A percentile compares a stretch with the other conserved stretches of the same genome.
Conservation (phyloP, 2,329 filamentous ascomycete species). For the Decorospora gaudefroyi region DNA sequence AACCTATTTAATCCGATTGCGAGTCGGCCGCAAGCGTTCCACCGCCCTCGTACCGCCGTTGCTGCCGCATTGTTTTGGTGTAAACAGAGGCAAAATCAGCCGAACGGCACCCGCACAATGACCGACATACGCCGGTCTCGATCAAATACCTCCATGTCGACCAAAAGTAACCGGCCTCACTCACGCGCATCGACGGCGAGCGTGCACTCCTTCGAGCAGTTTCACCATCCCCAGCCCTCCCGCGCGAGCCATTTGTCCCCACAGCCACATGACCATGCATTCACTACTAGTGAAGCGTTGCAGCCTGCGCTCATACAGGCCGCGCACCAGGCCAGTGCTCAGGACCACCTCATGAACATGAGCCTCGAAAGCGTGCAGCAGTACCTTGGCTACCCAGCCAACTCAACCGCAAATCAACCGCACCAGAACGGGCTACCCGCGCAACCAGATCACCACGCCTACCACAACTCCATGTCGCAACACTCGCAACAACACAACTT, state of each 20-base stretch:
- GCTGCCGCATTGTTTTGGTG: constrained; percentile 40
- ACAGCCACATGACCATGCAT: constrained; percentile 37
- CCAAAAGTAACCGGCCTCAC: constrained; percentile 51
- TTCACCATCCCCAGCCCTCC: constrained; percentile 30
- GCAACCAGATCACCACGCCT: constrained; percentile 37
- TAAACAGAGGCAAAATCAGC: constrained; percentile 36
- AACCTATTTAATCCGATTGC: background rate
- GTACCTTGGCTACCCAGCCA: constrained; percentile 36
- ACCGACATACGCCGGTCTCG: constrained; percentile 51
- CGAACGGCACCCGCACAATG: constrained; percentile 36
- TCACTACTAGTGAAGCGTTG: constrained; percentile 35
- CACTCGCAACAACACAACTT: constrained; percentile 34
- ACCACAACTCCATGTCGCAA: constrained; percentile 35
- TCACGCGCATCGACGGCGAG: constrained; percentile 57
- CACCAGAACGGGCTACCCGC: constrained; percentile 27
- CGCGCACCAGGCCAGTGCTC: constrained; percentile 44
- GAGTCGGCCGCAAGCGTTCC: background rate
- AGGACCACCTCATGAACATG: constrained; percentile 39
- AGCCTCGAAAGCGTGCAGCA: constrained; percentile 44
- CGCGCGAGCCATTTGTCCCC: constrained; percentile 21
- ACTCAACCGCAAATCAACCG: constrained; percentile 23
- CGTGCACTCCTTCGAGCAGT: constrained; percentile 49
- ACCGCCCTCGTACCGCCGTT: constrained; percentile 15
- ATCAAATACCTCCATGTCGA: constrained; percentile 53
- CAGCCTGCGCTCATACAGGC: constrained; percentile 44